Evolutionary conservation across 129 eudicot genomes (phyloP).

Genomic region (Saposhnikovia divaricata): DNA sequence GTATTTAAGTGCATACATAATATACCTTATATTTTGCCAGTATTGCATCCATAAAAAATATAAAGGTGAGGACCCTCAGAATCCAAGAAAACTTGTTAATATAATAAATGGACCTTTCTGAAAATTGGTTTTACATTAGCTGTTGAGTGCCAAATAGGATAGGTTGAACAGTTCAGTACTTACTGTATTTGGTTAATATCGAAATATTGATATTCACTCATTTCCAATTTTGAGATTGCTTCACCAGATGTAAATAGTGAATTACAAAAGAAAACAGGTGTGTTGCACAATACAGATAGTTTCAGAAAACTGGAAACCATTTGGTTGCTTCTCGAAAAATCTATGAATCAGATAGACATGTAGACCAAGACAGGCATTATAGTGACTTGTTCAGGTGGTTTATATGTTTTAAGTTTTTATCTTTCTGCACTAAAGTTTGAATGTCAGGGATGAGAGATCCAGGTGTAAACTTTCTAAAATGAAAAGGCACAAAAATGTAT

Average conservation of each 20-base stretch:
- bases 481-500: neutral
- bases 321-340: neutral
- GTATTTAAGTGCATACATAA: neutral
- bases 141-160: neutral
- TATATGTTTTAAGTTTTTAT: neutral
- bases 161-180: neutral
- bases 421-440: neutral
- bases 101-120: neutral
- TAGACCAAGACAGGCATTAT: neutral
- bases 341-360: neutral
- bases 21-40: neutral
- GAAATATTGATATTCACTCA: neutral
- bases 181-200: neutral
- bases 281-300: neutral
- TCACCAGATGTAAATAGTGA: neutral
- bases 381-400: neutral
- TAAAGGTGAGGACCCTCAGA: neutral
- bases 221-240: neutral
- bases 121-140: neutral
- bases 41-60: neutral
- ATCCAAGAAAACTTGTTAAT: conserved; percentile 20
- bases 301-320: neutral
- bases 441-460: neutral
- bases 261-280: neutral
- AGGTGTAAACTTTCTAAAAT: neutral